Evolutionary conservation across 257 asterid genomes (phyloP).

Genomic region (Linderniella brevidens): DNA sequence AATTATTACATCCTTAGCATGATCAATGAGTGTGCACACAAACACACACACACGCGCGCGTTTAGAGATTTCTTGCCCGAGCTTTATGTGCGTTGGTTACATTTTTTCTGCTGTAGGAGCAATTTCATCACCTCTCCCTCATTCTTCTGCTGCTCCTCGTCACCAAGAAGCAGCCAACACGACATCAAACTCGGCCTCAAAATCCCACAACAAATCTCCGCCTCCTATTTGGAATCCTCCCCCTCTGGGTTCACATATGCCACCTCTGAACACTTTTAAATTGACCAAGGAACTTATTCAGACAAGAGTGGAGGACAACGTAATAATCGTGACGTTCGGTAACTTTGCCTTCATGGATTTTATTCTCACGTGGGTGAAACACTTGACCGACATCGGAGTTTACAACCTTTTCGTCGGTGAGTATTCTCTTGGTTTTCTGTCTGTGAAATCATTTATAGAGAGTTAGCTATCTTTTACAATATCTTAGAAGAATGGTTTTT

Average conservation of each 20-base stretch:
- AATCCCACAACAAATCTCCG: constrained; percentile 17
- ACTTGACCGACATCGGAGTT: constrained; percentile 74
- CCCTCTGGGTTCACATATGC: constrained; percentile 77
- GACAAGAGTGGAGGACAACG: constrained; percentile 61
- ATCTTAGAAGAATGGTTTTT: neutral
- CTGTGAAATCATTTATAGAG: too few species aligned
- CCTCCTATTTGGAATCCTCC: constrained; percentile 65
- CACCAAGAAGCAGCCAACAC: constrained; percentile 14
- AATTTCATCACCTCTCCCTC: constrained; percentile 21
- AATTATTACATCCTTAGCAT: too few species aligned
- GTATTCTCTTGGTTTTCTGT: constrained; percentile 9
- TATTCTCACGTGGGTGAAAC: constrained; percentile 93
- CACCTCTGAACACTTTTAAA: constrained; percentile 47
- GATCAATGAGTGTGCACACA: too few species aligned
- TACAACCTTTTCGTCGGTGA: constrained; percentile 86
- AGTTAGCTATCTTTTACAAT: too few species aligned
- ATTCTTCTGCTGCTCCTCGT: constrained; percentile 26
- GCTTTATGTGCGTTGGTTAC: neutral
- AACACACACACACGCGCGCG: too few species aligned
- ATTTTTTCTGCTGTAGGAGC: constrained; percentile 12
- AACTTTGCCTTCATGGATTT: constrained; percentile 98
- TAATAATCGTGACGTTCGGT: constrained; percentile 76
- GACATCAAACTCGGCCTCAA: constrained; percentile 15
- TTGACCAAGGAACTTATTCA: constrained; percentile 70
- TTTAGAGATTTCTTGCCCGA: too few species aligned